phyloP scores from a whole-genome alignment of 768 basidiomycete genomes.

The Boletus speciosus region DNA sequence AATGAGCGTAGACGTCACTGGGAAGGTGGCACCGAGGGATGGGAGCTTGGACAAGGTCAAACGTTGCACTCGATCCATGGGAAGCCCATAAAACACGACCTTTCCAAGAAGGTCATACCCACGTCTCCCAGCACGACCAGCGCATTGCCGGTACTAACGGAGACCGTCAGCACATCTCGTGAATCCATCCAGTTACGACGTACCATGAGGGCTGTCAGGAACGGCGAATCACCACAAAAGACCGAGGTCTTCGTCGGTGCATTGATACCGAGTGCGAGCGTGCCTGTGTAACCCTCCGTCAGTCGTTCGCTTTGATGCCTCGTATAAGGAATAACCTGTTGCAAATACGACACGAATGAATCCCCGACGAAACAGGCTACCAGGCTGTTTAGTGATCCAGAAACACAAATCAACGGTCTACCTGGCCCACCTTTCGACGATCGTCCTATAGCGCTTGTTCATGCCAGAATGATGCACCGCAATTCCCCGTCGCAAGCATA shows the following conservation, averaged over 20 bases:
- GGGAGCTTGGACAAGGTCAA: constrained; percentile 62
- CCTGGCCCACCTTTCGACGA: constrained; percentile 52
- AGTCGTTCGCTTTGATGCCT: not conserved
- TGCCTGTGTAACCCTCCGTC: constrained; percentile 37
- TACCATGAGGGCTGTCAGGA: constrained; percentile 58
- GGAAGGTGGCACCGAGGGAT: constrained; percentile 60
- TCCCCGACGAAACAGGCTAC: constrained; percentile 52
- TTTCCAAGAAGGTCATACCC: constrained; percentile 69
- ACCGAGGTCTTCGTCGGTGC: constrained; percentile 65
- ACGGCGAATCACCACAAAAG: constrained; percentile 62
- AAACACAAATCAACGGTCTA: not conserved
- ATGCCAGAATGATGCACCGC: constrained; percentile 71
- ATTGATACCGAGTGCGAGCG: constrained; percentile 72
- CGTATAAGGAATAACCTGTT: constrained; percentile 40
- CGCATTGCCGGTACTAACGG: constrained; percentile 64
- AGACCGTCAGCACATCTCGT: not conserved
- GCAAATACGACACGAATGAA: constrained; percentile 65
- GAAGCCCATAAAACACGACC: constrained; percentile 68
- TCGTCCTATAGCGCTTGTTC: constrained; percentile 55
- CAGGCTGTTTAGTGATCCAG: not conserved
- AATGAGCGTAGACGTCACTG: constrained; percentile 61
- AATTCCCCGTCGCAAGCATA: constrained; percentile 55
- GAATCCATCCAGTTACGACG: constrained; percentile 10
- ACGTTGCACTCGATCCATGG: constrained; percentile 61
- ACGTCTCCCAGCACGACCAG: constrained; percentile 69